These are phyloP conservation scores for Cenchrus purpureus DNA, from an alignment of 176 grass and related monocot genomes.

Conservation along the genomic window DNA sequence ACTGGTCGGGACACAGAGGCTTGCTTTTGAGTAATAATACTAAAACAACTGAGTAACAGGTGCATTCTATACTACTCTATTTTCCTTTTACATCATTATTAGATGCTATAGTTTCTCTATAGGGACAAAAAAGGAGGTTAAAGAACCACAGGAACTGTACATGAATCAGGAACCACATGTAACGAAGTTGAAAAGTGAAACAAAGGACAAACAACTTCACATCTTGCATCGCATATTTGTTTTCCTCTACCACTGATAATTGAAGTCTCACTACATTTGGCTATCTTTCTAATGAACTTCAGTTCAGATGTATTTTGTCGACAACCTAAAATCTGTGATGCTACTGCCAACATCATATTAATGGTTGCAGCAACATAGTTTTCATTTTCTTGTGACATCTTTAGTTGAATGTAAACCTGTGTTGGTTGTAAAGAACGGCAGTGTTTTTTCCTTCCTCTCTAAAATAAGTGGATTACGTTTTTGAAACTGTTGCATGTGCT, in stretches of 20 bases:
- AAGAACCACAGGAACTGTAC: neutral
- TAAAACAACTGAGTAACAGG: neutral
- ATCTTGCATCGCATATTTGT: neutral
- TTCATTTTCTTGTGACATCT: too few relatives aligned
- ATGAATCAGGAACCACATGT: conserved; percentile 2
- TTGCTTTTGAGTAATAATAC: conserved; percentile 80
- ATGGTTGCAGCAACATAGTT: too few relatives aligned
- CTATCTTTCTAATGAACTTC: too few relatives aligned
- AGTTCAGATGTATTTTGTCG: too few relatives aligned
- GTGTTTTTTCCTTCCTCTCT: too few relatives aligned
- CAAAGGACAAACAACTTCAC: neutral
- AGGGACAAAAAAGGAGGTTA: neutral
- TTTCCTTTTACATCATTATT: neutral
- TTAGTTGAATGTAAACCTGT: too few relatives aligned
- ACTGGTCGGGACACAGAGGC: conserved; percentile 79
- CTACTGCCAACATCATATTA: too few relatives aligned
- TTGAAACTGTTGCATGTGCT: too few relatives aligned
- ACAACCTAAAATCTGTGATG: too few relatives aligned
- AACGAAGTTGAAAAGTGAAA: conserved; percentile 6
- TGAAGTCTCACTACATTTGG: too few relatives aligned
- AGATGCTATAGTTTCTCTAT: neutral
- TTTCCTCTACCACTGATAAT: neutral
- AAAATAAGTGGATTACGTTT: too few relatives aligned
- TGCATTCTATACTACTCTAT: neutral
- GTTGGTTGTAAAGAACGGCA: too few relatives aligned